phyloP scores from a whole-genome alignment of 139 green algal species.

The Nannochloris sp. region DNA sequence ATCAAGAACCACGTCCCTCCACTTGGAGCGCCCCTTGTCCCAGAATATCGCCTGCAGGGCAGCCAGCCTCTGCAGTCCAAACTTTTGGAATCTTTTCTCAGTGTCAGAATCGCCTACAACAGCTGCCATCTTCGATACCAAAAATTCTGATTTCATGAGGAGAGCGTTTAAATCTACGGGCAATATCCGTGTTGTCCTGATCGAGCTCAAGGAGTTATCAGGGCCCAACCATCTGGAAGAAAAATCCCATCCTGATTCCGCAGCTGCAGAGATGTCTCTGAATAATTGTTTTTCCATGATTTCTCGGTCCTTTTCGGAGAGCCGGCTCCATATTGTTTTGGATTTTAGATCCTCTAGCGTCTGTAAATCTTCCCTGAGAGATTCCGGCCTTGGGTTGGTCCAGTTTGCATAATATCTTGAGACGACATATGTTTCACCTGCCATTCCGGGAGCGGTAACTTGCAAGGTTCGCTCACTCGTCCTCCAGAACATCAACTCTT shows the following conservation, averaged over 20 bases:
- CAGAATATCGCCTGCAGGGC: conserved; percentile 68
- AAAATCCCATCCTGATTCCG: conserved; percentile 93
- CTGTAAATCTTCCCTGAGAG: conserved; percentile 38
- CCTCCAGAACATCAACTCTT: conserved; percentile 73
- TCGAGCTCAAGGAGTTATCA: conserved; percentile 34
- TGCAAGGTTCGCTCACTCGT: conserved; percentile 17
- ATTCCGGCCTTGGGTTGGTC: conserved; percentile 72
- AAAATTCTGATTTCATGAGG: conserved; percentile 39
- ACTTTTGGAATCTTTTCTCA: conserved; percentile 3
- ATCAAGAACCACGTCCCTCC: background rate
- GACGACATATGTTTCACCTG: conserved; percentile 31
- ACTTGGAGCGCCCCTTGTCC: conserved; percentile 34
- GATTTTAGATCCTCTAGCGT: background rate
- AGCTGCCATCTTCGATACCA: conserved; percentile 36
- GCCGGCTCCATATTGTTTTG: background rate
- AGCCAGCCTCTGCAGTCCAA: background rate
- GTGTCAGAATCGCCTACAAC: conserved; percentile 6
- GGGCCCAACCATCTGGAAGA: conserved; percentile 62
- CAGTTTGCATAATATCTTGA: conserved; percentile 72
- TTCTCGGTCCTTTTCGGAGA: background rate
- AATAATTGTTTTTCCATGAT: conserved; percentile 35
- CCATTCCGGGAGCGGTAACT: background rate
- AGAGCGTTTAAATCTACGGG: conserved; percentile 88
- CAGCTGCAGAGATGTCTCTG: conserved; percentile 68
- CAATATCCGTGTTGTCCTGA: conserved; percentile 71